Evolutionary conservation across 345 rosid genomes (phyloP), one percentile per base, ranked within the genome.

Genomic region (Heritiera fomes): DNA sequence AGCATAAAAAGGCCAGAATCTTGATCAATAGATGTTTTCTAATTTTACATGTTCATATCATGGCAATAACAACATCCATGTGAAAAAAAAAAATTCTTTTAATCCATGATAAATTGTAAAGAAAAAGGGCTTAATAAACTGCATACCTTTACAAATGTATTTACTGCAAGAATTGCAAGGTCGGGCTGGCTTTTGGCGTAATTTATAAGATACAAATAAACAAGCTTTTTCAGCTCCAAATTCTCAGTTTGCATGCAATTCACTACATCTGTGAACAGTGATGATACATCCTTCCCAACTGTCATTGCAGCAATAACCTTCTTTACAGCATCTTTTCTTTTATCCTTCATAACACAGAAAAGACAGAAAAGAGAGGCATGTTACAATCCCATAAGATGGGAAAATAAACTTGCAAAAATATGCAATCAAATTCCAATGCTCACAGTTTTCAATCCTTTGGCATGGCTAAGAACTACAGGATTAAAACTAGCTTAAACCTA

Each of bases 281-380:
- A 97, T 2, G 99, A 97, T 23, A 97, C 99, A 83, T 97, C 99
- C 76, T 97, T 97, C 76, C 99, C 99, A 80, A 97, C 99, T 5
- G 99, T 97, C 99, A 97, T 97, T 4, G 99, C 99, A 66, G 98
- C 99, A 86, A 97, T 97, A 79, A 97, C 99, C 92, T 97, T 97
- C 86, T 97, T 94, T 77, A 97, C 99, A 18, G 98, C 99, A 93
- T 97, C 99, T 89, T 94, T 97, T 85, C 99, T 90, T 92, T 94
- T 97, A 86, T 97, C 99, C 98, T 97, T 73, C 83, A 82, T 38
- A 78, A 81, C 20, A 78, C 13, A 28, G 46, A 78, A 69, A 71
- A 70, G 50, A 78, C 13, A 28, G 46, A 78, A 69, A 71, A 70
- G 50, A 28, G 75, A 71, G 11, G 11, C 30, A 75, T 65, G 18